Conservation (phyloP, 345 rosid genomes). For the Acer yangbiense region DNA sequence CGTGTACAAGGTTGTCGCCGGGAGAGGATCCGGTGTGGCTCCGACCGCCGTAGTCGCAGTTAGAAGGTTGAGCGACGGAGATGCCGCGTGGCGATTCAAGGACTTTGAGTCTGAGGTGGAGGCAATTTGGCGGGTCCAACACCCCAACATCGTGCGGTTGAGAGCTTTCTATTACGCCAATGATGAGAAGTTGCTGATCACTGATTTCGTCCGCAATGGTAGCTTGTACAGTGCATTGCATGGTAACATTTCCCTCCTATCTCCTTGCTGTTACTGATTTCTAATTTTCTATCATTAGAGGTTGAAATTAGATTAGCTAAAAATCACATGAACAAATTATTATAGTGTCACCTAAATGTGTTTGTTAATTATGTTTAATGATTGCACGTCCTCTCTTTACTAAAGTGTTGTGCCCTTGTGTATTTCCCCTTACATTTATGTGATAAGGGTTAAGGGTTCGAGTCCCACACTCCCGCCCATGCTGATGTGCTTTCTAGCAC, state of each 20-base stretch:
- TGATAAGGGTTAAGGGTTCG: too few species aligned
- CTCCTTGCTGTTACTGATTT: neutral
- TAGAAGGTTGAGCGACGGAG: conserved; percentile 80
- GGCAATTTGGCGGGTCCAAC: conserved; percentile 67
- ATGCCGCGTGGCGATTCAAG: conserved; percentile 65
- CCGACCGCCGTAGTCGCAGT: conserved; percentile 71
- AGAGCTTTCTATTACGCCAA: conserved; percentile 81
- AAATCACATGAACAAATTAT: neutral
- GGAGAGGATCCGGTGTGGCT: conserved; percentile 54
- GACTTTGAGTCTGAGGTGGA: conserved; percentile 89
- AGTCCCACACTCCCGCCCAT: too few species aligned
- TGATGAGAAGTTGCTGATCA: conserved; percentile 82
- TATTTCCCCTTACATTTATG: too few species aligned
- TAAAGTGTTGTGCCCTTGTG: too few species aligned
- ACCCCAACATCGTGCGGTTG: conserved; percentile 77
- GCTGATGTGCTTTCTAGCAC: too few species aligned
- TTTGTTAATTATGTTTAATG: neutral
- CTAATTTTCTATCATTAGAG: neutral
- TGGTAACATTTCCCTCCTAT: conserved; percentile 44
- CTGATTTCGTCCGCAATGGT: conserved; percentile 80
- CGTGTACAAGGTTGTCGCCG: conserved; percentile 76
- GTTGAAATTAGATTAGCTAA: neutral
- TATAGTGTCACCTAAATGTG: neutral
- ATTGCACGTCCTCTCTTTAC: neutral
- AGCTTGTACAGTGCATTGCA: conserved; percentile 79